Base-by-base conservation (phyloP, 2,329 filamentous ascomycete genomes). In the Exophiala sideris region DNA sequence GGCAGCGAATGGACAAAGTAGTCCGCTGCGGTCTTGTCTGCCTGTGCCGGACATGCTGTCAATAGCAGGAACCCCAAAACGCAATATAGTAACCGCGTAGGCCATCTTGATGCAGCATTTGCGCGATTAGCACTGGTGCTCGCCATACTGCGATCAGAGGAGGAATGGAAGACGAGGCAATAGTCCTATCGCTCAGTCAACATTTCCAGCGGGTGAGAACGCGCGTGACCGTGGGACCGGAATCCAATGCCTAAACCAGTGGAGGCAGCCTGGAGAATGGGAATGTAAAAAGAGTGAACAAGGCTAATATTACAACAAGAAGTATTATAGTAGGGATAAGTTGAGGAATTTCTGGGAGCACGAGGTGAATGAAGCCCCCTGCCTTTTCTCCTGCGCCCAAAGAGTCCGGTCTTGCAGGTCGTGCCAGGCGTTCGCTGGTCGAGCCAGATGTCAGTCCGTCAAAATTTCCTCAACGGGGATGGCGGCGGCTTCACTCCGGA, bases 1-100 rank as follows among this genome's bases (percentile, higher is more conserved):
- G 94, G 94, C 16, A 99, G 79, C 7, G 85, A 83, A 65, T 84
- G 85, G 50, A 99, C 87, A 74, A 87, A 97, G 73, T 96, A 99
- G 71, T 99, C 91, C 32, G 86, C 89, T 44, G 89, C 86, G 2
- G 80, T 79, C 68, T 83, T 84, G 33, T 76, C 73, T 64, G 73
- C 79, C 66, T 38, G 39, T 2, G 46, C 45, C 18, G 45, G 24
- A 35, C 35, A 44, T 18, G 45, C 39, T 14, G 48, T 45, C 14
- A 45, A 40, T 12, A 53, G 20, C 29, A 54, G 32, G 39, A 52
- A 48, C 4, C 52, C 47, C 50, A 58, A 14, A 14, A 57, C 47
- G 39, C 52, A 58, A 24, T 40, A 44, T 33, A 45, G 33, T 21
- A 50, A 38, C 36, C 48, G 49, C 39, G 36, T 40, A 36, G 41